phyloP scores from a whole-genome alignment of 2,329 filamentous ascomycete genomes.

The Paecilomyces sp. region DNA sequence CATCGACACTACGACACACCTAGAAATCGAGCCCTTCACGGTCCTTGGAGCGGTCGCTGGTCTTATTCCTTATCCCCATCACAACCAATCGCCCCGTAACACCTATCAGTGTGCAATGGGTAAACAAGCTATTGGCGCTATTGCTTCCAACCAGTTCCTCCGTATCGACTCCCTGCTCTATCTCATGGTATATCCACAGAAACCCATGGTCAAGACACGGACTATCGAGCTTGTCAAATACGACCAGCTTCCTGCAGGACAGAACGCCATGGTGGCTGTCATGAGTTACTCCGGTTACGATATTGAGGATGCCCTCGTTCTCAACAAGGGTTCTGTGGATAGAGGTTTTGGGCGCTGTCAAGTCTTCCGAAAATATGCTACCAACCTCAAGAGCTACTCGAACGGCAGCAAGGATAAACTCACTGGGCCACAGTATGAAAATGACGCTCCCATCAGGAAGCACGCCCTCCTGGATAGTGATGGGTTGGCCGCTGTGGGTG shows the following conservation, averaged over 20 bases:
- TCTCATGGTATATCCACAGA: conserved; percentile 93
- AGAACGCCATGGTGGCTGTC: conserved; percentile 95
- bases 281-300: conserved; percentile 99
- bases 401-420: conserved; percentile 63
- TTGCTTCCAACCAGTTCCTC: conserved; percentile 96
- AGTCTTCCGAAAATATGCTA: conserved; percentile 91
- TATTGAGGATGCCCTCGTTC: conserved; percentile 93
- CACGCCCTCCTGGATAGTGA: conserved; percentile 73
- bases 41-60: conserved; percentile 92
- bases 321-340: conserved; percentile 95
- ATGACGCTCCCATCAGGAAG: conserved; percentile 56
- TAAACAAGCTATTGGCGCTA: conserved; percentile 98
- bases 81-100: conserved; percentile 97
- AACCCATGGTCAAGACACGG: conserved; percentile 94
- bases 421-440: conserved; percentile 57
- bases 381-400: conserved; percentile 79
- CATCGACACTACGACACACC: conserved; percentile 74
- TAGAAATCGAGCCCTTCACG: conserved; percentile 97
- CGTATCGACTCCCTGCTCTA: conserved; percentile 94
- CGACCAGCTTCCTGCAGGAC: conserved; percentile 91
- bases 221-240: conserved; percentile 96
- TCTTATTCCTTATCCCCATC: conserved; percentile 94
- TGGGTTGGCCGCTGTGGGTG: conserved; percentile 80
- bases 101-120: conserved; percentile 99
- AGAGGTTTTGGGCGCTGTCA: conserved; percentile 94